Percentiles rank a stretch among this genome's conserved stretches.
Evolutionary conservation across 1,284 basidiomycete genomes (phyloP).

Genomic region (Cutaneotrichosporon daszewskae): DNA sequence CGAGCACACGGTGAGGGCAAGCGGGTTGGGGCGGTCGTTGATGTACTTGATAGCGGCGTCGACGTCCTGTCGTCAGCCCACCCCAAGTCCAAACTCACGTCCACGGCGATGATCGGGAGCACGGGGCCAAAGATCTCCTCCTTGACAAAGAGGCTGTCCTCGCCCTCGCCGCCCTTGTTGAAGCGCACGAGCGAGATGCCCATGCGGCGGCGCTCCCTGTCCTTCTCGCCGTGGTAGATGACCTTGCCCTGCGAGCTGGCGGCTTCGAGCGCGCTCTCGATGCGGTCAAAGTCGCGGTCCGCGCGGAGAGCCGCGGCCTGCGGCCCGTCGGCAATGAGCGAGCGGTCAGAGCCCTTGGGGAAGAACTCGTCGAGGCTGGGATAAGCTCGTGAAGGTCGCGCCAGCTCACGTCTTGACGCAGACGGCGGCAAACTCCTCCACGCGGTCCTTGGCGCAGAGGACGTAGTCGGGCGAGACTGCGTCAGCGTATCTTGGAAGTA

Average conservation of each 20-base stretch:
- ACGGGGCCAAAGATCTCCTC: conserved; percentile 70
- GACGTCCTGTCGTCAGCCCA: conserved; percentile 47
- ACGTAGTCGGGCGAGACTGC: conserved; percentile 66
- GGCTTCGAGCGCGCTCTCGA: conserved; percentile 59
- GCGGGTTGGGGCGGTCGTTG: conserved; percentile 49
- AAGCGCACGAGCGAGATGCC: conserved; percentile 51
- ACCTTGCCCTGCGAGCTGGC: conserved; percentile 60
- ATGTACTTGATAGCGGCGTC: conserved; percentile 69
- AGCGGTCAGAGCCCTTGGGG: conserved; percentile 47
- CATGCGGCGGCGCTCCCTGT: conserved; percentile 50
- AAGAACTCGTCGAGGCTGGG: conserved; percentile 34
- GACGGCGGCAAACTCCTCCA: conserved; percentile 60
- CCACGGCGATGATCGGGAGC: conserved; percentile 70
- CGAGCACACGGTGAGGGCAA: conserved; percentile 46
- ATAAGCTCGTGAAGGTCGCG: conserved; percentile 10
- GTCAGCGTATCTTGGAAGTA: not conserved
- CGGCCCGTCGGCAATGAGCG: conserved; percentile 46
- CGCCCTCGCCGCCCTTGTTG: conserved; percentile 54
- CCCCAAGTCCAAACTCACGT: conserved; percentile 37
- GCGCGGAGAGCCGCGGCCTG: conserved; percentile 55
- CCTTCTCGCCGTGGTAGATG: conserved; percentile 62
- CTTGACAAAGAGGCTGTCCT: conserved; percentile 61
- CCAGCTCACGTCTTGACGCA: conserved; percentile 55
- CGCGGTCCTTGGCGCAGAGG: conserved; percentile 60
- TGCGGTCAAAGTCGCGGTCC: conserved; percentile 56